These are phyloP conservation scores for Berkeleyomyces basicola DNA, from an alignment of 2,329 filamentous ascomycete species.

Conservation along the genomic window DNA sequence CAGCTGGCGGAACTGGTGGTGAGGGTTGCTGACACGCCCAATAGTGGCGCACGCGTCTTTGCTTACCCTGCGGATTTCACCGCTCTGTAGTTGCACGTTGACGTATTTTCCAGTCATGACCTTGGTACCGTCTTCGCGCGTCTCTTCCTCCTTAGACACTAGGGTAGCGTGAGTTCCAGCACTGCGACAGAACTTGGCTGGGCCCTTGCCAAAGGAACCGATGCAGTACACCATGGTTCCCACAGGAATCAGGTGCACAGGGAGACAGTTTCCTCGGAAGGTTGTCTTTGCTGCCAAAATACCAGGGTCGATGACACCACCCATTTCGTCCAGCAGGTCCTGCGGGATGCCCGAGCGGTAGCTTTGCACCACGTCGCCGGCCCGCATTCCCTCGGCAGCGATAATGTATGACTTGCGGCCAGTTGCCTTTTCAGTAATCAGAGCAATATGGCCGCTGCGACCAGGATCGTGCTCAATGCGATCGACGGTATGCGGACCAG, in stretches of 20 bases:
- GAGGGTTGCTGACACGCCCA: slow-evolving; percentile 82
- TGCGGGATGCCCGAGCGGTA: slow-evolving; percentile 80
- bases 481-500: slow-evolving; percentile 77
- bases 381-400: slow-evolving; percentile 84
- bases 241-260: slow-evolving; percentile 86
- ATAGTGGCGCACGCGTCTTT: slow-evolving; percentile 90
- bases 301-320: slow-evolving; percentile 82
- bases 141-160: slow-evolving; percentile 72
- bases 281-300: slow-evolving; percentile 89
- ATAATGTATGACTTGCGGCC: slow-evolving; percentile 76
- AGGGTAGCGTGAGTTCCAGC: slow-evolving; percentile 85
- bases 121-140: slow-evolving; percentile 39
- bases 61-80: slow-evolving; percentile 76
- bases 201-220: slow-evolving; percentile 54
- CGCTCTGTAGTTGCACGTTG: slow-evolving; percentile 74
- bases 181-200: slow-evolving; percentile 83
- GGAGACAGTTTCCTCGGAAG: slow-evolving; percentile 85
- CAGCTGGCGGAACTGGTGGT: slow-evolving; percentile 77
- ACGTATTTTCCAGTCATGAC: slow-evolving; percentile 61
- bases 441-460: slow-evolving; percentile 80
- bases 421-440: slow-evolving; percentile 60
- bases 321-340: slow-evolving; percentile 79
- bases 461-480: slow-evolving; percentile 93
- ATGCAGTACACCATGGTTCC: slow-evolving; percentile 89
- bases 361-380: slow-evolving; percentile 82